phyloP scores from a whole-genome alignment of 306 rosid genomes.

The Cyclanthera cordifolia region DNA sequence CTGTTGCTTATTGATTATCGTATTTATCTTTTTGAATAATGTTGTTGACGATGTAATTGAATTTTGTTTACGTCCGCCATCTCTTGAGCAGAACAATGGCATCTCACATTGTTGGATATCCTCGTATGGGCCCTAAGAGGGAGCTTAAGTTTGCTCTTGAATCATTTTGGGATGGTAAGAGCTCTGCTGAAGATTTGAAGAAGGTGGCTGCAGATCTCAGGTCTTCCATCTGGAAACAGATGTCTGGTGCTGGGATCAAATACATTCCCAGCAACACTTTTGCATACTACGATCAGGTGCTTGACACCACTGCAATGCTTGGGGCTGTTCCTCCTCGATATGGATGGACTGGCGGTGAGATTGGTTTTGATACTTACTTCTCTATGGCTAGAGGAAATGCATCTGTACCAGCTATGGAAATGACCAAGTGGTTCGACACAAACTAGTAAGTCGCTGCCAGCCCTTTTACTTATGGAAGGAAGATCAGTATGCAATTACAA shows the following conservation, averaged over 20 bases:
- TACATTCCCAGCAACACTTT: slow-evolving; percentile 76
- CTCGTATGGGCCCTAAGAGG: slow-evolving; percentile 86
- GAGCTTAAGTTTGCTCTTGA: slow-evolving; percentile 68
- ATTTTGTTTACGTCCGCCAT: background rate
- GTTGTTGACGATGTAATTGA: background rate
- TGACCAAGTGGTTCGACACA: slow-evolving; percentile 91
- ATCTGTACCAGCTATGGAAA: slow-evolving; percentile 69
- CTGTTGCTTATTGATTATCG: background rate
- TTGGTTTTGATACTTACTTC: slow-evolving; percentile 60
- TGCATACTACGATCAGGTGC: slow-evolving; percentile 74
- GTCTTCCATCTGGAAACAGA: slow-evolving; percentile 69
- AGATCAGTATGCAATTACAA: slow-evolving; percentile 5
- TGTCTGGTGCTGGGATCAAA: slow-evolving; percentile 55
- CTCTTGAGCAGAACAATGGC: slow-evolving; percentile 46
- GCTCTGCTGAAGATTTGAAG: slow-evolving; percentile 45
- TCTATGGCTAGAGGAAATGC: slow-evolving; percentile 89
- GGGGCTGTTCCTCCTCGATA: slow-evolving; percentile 81
- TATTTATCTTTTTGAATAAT: background rate
- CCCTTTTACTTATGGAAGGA: background rate
- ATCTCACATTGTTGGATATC: slow-evolving; percentile 79
- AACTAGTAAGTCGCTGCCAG: slow-evolving; percentile 43
- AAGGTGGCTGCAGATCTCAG: slow-evolving; percentile 52
- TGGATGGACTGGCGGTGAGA: slow-evolving; percentile 56
- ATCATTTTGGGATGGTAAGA: slow-evolving; percentile 87
- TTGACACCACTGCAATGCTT: slow-evolving; percentile 75